Evolutionary conservation across 2,329 filamentous ascomycete genomes (phyloP).

Genomic region (Nigrospora osmanthi): DNA sequence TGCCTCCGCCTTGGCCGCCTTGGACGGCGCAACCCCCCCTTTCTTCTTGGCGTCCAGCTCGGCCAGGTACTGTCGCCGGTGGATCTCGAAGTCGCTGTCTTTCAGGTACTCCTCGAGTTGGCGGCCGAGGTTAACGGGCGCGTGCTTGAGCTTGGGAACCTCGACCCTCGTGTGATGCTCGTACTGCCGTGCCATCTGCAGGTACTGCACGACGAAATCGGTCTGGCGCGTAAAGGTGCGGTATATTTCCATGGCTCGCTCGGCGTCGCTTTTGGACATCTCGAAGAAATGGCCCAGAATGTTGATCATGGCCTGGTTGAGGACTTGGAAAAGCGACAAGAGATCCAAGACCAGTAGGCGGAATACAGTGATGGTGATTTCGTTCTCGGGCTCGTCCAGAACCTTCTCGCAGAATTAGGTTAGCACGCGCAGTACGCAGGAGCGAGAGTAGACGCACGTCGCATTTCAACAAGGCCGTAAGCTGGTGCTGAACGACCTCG

Average conservation of each 20-base stretch:
- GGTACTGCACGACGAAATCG: slow-evolving; percentile 83
- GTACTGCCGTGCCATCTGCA: slow-evolving; percentile 79
- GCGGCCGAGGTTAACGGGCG: slow-evolving; percentile 80
- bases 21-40: slow-evolving; percentile 22
- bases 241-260: slow-evolving; percentile 86
- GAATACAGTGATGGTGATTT: slow-evolving; percentile 93
- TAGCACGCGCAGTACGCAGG: not conserved
- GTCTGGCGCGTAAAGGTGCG: slow-evolving; percentile 88
- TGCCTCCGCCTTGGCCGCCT: slow-evolving; percentile 25
- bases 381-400: slow-evolving; percentile 86
- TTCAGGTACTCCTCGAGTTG: slow-evolving; percentile 92
- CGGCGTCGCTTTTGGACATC: slow-evolving; percentile 90
- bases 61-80: slow-evolving; percentile 83
- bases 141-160: slow-evolving; percentile 95
- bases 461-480: slow-evolving; percentile 78
- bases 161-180: slow-evolving; percentile 88
- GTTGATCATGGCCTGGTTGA: slow-evolving; percentile 97
- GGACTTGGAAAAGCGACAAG: slow-evolving; percentile 81
- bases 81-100: slow-evolving; percentile 91
- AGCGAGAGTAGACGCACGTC: slow-evolving; percentile 54
- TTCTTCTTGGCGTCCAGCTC: slow-evolving; percentile 68
- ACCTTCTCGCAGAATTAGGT: slow-evolving; percentile 43
- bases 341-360: slow-evolving; percentile 85
- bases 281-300: slow-evolving; percentile 97
- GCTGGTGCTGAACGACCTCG: slow-evolving; percentile 81